Percentiles rank a stretch among this genome's conserved stretches.
Evolutionary conservation across 176 grass and related monocot genomes (phyloP).

Genomic region (Eragrostis nindensis): DNA sequence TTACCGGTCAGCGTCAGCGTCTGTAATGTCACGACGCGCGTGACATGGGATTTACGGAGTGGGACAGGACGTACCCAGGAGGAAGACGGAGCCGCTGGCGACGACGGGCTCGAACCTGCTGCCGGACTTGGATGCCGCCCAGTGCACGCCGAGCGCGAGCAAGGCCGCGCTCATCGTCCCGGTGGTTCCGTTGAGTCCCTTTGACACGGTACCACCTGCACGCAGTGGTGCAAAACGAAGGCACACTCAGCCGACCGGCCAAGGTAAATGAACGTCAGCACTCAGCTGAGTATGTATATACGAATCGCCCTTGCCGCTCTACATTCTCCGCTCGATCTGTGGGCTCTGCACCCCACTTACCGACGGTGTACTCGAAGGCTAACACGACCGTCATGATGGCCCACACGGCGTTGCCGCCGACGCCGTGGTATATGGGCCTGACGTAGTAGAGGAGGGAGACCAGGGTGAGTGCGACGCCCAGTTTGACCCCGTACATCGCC

Average conservation of each 20-base stretch:
- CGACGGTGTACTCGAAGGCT: slow-evolving; percentile 71
- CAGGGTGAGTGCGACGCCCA: slow-evolving; percentile 47
- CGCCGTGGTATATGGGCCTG: slow-evolving; percentile 42
- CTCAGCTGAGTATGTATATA: no score
- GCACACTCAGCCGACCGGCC: background rate
- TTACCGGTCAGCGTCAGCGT: background rate
- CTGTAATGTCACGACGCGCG: no score
- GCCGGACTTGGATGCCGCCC: slow-evolving; percentile 48
- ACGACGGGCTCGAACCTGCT: slow-evolving; percentile 52
- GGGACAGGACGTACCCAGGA: slow-evolving; percentile 45
- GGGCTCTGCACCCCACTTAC: slow-evolving; percentile 39
- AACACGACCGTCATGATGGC: slow-evolving; percentile 62
- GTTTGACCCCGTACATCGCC: slow-evolving; percentile 46
- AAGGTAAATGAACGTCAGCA: background rate
- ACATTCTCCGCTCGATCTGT: no score
- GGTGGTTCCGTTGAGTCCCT: slow-evolving; percentile 55
- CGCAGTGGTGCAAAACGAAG: background rate
- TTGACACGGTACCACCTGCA: slow-evolving; percentile 62
- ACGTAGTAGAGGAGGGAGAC: slow-evolving; percentile 58
- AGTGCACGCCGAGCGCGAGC: slow-evolving; percentile 61
- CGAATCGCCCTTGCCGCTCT: background rate
- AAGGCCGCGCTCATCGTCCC: slow-evolving; percentile 46
- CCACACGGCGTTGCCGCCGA: slow-evolving; percentile 54
- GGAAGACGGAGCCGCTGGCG: slow-evolving; percentile 52
- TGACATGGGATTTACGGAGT: no score